Base-by-base conservation (phyloP, 495 filamentous ascomycete species). In the Aspergillus saccharolyticus region DNA sequence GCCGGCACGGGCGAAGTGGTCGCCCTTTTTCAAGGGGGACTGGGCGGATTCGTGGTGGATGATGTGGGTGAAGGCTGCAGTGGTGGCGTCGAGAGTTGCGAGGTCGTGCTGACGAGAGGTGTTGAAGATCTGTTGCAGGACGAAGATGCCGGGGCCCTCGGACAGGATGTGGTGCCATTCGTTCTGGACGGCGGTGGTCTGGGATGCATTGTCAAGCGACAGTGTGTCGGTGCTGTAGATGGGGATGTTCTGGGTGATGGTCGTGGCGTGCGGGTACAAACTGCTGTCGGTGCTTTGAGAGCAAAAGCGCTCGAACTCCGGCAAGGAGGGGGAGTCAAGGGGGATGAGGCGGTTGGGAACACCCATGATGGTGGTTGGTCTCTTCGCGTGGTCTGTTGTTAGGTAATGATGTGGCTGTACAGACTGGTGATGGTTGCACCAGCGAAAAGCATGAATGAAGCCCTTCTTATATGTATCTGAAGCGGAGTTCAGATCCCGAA, bases 151-250 rank as follows among this genome's bases (percentile, higher is more conserved):
- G 0, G 81, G 78, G 1, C 81, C 81, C 9, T 54, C 63, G 55
- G 70, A 64, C 14, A 83, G 73, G 66, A 78, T 76, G 66, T 82
- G 72, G 65, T 82, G 67, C 76, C 79, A 81, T 72, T 83, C 80
- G 63, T 80, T 74, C 62, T 81, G 79, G 0, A 83, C 73, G 44
- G 52, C 25, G 44, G 64, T 55, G 33, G 67, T 57, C 9, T 62
- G 52, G 4, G 54, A 20, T 17, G 64, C 0, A 43, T 68, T 5
- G 55, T 54, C 5, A 62, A 46, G 20, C 71, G 60, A 52, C n/a
- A 77, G 61, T 14, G 56, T 42, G 2, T 65, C 25, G 7, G 77
- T 64, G 55, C 78, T 66, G 64, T 83, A 84, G 68, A 83, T 75
- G 14, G 81, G 80, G 46, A 84, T 71, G 58, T 82, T 82, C 20